These are phyloP conservation scores for Ophiocordyceps robertsii DNA, from an alignment of 2,329 filamentous ascomycete species.

Conservation along the genomic window DNA sequence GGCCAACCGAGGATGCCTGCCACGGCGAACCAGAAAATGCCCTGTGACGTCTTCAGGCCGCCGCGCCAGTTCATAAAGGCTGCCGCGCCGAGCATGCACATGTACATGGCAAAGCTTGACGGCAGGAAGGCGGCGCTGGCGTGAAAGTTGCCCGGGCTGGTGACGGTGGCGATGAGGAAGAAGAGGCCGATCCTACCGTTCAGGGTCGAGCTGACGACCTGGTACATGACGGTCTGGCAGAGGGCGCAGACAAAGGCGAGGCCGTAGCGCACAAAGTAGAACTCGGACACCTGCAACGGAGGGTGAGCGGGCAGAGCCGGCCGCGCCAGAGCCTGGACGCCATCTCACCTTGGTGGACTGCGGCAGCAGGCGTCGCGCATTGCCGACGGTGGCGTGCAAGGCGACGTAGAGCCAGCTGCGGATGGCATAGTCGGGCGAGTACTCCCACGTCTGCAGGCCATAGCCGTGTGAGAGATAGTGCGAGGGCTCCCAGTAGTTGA, in stretches of 20 bases:
- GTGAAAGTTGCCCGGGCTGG: conserved; percentile 88
- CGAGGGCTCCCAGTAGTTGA: conserved; percentile 97
- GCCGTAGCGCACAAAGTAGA: conserved; percentile 70
- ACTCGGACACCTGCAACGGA: conserved; percentile 46
- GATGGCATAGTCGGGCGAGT: conserved; percentile 88
- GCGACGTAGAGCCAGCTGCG: conserved; percentile 86
- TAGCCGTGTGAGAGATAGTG: conserved; percentile 91
- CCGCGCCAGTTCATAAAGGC: conserved; percentile 85
- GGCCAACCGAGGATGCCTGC: conserved; percentile 88
- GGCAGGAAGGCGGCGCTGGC: conserved; percentile 78
- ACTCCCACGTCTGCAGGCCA: conserved; percentile 96
- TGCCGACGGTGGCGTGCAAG: conserved; percentile 63
- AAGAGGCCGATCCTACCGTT: conserved; percentile 76
- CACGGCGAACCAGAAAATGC: conserved; percentile 81
- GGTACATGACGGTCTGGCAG: conserved; percentile 72
- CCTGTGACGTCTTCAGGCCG: conserved; percentile 65
- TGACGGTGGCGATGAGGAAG: conserved; percentile 63
- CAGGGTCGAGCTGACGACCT: conserved; percentile 60
- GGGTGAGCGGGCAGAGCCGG: background rate
- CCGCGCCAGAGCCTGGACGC: too few species aligned
- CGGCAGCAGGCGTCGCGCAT: conserved; percentile 49
- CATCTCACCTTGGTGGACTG: conserved; percentile 40
- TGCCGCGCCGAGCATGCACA: conserved; percentile 69
- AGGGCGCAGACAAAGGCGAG: conserved; percentile 67
- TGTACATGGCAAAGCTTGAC: conserved; percentile 96